Base-by-base conservation (phyloP, 768 basidiomycete species). In the Termitomyces sp. region DNA sequence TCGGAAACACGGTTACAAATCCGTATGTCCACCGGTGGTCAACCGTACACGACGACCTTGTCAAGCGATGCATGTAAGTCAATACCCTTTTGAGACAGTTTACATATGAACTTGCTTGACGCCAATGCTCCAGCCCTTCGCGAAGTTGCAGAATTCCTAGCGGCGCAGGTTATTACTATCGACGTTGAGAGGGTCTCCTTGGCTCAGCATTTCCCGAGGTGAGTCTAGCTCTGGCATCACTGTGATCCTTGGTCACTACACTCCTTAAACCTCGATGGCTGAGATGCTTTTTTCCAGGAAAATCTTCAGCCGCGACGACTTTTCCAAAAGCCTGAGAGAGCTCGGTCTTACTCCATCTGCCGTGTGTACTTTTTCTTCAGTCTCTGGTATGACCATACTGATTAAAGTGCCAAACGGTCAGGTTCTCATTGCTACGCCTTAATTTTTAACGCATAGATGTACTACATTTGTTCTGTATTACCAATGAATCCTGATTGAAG, bases 311-410 rank as follows among this genome's bases (percentile, higher is more conserved):
- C 75, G 70, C 4, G 73, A 77, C 6, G 94, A 98, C 65, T 89
- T 94, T 67, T 79, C 80, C n/a, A 88, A 86, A 69, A 86, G 87
- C 22, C 69, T 98, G 63, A 83, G 84, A 58, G 90, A 93, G 56
- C 80, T 96, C 30, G 94, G 92, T 5, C 74, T 98, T 60, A 94
- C 93, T 20, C 94, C 94, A 1, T 94, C 92, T 54, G 94, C 94
- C 53, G 94, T 94, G 70, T 56, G 81, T 74, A 42, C 49, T 38
- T 45, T 55, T 60, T 26, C 14, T 54, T 54, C 14, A 12, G 40
- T 26, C 16, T 40, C 1, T n/a, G 24, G 14, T 12, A 14, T 12
- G 26, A 28, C 4, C 7, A 32, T 22, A 48, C 24, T 10, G 0
- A 47, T 18, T 24, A 43, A 36, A 30, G 47, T 36, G 58, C 18